Conservation (phyloP, 164 flowering plant species). For the Magnolia officinalis region DNA sequence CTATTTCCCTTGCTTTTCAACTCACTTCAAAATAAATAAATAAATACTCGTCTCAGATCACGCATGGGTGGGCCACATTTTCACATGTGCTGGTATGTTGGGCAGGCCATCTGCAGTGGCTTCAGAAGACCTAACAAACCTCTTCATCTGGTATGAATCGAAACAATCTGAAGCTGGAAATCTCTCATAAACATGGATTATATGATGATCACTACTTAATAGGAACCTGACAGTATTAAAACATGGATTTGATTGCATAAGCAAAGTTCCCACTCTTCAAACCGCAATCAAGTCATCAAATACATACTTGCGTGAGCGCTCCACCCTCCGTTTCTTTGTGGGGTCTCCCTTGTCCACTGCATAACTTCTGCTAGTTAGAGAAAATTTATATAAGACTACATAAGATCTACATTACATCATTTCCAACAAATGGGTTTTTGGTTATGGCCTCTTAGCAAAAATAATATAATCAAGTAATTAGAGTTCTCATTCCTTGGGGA, state of each 20-base stretch:
- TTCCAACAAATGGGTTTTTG: too few species aligned
- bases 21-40: too few species aligned
- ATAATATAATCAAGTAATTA: too few species aligned
- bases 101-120: too few species aligned
- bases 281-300: neutral
- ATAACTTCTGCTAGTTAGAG: constrained; percentile 19
- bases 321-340: constrained; percentile 78
- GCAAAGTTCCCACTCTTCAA: neutral
- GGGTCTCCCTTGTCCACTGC: constrained; percentile 71
- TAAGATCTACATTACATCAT: neutral
- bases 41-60: too few species aligned
- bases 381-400: constrained; percentile 7
- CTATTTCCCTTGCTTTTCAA: too few species aligned
- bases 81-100: too few species aligned
- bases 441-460: too few species aligned
- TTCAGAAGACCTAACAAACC: neutral
- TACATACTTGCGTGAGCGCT: constrained; percentile 74
- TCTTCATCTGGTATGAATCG: neutral
- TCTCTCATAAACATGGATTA: neutral
- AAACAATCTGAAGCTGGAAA: neutral
- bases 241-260: neutral
- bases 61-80: too few species aligned
- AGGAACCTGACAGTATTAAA: neutral
- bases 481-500: too few species aligned
- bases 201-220: neutral